Conservation (phyloP, 2,329 filamentous ascomycete genomes). For the Colletotrichum plurivorum region DNA sequence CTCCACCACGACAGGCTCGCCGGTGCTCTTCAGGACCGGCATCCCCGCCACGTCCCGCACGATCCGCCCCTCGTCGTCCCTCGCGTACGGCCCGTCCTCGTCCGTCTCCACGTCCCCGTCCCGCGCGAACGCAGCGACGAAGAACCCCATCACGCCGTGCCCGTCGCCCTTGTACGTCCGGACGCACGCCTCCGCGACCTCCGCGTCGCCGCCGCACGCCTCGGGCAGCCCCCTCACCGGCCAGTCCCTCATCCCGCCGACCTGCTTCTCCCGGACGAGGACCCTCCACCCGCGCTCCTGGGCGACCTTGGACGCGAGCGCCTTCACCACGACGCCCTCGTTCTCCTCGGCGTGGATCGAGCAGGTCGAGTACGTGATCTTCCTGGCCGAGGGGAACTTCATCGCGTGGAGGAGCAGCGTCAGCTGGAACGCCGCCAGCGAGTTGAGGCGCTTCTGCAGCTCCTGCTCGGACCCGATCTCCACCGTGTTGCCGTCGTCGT, state of each 20-base stretch:
- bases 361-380: conserved; percentile 94
- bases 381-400: conserved; percentile 79
- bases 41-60: conserved; percentile 57
- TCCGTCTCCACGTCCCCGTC: conserved; percentile 54
- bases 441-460: conserved; percentile 75
- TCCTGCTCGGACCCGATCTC: conserved; percentile 68
- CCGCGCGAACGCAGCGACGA: conserved; percentile 88
- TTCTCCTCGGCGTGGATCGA: conserved; percentile 92
- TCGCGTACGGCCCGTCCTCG: conserved; percentile 64
- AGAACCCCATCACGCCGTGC: conserved; percentile 93
- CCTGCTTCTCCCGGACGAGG: conserved; percentile 79
- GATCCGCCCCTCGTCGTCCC: conserved; percentile 69
- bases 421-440: conserved; percentile 86
- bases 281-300: conserved; percentile 81
- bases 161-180: conserved; percentile 85
- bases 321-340: conserved; percentile 83
- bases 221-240: conserved; percentile 72
- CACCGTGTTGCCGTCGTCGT: conserved; percentile 70
- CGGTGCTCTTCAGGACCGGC: conserved; percentile 55
- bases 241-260: conserved; percentile 83
- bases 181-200: conserved; percentile 81
- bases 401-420: conserved; percentile 88
- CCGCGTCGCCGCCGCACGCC: conserved; percentile 63
- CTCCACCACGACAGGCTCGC: conserved; percentile 46
- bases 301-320: conserved; percentile 78